Evolutionary conservation across 768 basidiomycete species (phyloP).

Genomic region (Boletus subcaerulescens): DNA sequence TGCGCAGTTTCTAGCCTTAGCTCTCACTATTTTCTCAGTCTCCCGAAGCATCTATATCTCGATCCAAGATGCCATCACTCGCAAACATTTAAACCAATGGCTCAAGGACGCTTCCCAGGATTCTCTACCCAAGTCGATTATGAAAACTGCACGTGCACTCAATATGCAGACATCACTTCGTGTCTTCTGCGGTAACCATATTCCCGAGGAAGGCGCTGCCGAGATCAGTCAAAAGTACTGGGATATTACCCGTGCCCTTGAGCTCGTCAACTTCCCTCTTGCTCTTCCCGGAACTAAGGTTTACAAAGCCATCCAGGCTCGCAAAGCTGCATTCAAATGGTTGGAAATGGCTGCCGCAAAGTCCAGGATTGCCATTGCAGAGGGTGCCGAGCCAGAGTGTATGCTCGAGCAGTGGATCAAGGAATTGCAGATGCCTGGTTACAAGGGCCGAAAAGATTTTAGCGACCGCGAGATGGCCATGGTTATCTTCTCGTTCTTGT

Average conservation of each 20-base stretch:
- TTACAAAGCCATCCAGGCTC: conserved; percentile 87
- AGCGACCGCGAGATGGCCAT: conserved; percentile 94
- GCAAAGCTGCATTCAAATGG: conserved; percentile 81
- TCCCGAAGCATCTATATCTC: conserved; percentile 68
- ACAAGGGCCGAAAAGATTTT: conserved; percentile 83
- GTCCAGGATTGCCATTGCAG: conserved; percentile 80
- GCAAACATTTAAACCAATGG: conserved; percentile 75
- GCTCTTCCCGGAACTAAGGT: conserved; percentile 95
- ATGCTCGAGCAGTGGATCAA: conserved; percentile 92
- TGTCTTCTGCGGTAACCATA: conserved; percentile 92
- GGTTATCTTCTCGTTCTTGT: conserved; percentile 95
- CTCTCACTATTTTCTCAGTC: not conserved
- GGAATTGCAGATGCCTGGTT: conserved; percentile 57
- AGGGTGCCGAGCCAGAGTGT: conserved; percentile 78
- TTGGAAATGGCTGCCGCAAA: conserved; percentile 73
- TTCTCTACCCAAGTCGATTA: conserved; percentile 55
- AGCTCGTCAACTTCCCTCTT: conserved; percentile 98
- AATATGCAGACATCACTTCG: conserved; percentile 98
- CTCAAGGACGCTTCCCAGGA: conserved; percentile 51
- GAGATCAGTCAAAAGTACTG: conserved; percentile 95
- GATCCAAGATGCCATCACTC: conserved; percentile 80
- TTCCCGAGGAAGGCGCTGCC: conserved; percentile 70
- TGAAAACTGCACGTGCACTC: conserved; percentile 88
- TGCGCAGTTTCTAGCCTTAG: conserved; percentile 33
- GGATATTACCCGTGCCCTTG: conserved; percentile 91